Conservation (phyloP, 78 protist genomes). For the Dictyostelium capitatum region DNA sequence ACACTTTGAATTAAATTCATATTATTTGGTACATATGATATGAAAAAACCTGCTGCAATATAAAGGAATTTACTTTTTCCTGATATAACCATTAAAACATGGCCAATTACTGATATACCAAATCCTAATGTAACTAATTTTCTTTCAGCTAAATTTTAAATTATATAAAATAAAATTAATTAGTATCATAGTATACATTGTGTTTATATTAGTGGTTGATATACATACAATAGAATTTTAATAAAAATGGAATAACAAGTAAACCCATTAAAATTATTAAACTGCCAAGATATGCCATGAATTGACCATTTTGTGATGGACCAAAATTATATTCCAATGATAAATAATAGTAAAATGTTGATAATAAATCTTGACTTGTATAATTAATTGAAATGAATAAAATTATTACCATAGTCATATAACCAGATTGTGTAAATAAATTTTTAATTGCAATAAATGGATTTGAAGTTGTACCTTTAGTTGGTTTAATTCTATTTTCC, state of each 20-base stretch:
- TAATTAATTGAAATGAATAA: constrained; percentile 5
- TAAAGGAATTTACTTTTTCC: no score
- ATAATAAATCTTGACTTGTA: constrained; percentile 1
- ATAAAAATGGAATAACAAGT: neutral
- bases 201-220: no score
- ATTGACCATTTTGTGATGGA: neutral
- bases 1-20: neutral
- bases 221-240: neutral
- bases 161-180: no score
- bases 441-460: neutral
- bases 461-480: neutral
- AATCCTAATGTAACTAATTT: no score
- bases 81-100: no score
- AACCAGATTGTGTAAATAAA: neutral
- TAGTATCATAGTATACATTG: no score
- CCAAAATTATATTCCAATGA: neutral
- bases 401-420: neutral
- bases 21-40: neutral
- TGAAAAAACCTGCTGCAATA: neutral
- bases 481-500: neutral
- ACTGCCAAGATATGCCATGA: neutral
- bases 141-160: no score
- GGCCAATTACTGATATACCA: no score
- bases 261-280: neutral
- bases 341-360: neutral